phyloP scores from a whole-genome alignment of 2,329 filamentous ascomycete species.

The Zelopaecilomyces penicillatus region DNA sequence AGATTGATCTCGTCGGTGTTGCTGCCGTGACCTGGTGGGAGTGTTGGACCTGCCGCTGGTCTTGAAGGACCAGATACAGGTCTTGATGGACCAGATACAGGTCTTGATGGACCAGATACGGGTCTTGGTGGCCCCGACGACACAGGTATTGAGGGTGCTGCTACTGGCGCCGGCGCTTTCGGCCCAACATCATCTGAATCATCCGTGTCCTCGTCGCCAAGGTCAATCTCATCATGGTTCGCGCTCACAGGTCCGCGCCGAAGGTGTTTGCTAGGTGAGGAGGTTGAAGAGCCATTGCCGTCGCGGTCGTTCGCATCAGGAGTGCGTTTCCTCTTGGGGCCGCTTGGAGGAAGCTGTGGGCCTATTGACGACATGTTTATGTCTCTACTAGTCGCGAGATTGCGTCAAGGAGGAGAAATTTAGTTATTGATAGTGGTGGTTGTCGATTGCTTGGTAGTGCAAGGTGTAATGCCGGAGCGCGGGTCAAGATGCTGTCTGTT shows the following conservation, averaged over 20 bases:
- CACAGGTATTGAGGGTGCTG: slow-evolving; percentile 4
- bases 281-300: slow-evolving; percentile 8
- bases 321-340: slow-evolving; percentile 54
- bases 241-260: slow-evolving; percentile 18
- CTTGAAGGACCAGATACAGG: slow-evolving; percentile 6
- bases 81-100: slow-evolving; percentile 4
- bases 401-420: no score
- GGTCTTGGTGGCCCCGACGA: slow-evolving; percentile 10
- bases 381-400: no score
- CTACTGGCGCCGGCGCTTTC: slow-evolving; percentile 15
- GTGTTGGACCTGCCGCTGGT: slow-evolving; percentile 14
- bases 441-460: no score
- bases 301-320: slow-evolving; percentile 25
- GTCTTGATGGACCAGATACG: slow-evolving; percentile 14
- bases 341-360: slow-evolving; percentile 60
- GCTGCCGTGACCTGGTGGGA: slow-evolving; percentile 3
- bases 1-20: slow-evolving; percentile 36
- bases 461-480: no score
- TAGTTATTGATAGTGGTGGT: no score
- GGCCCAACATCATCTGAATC: slow-evolving; percentile 32
- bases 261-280: slow-evolving; percentile 36
- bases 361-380: slow-evolving; percentile 57
- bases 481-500: no score
- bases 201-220: slow-evolving; percentile 23
- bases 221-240: slow-evolving; percentile 42